Base-by-base conservation (phyloP, 768 basidiomycete species). In the Glaciozyma martinii region DNA sequence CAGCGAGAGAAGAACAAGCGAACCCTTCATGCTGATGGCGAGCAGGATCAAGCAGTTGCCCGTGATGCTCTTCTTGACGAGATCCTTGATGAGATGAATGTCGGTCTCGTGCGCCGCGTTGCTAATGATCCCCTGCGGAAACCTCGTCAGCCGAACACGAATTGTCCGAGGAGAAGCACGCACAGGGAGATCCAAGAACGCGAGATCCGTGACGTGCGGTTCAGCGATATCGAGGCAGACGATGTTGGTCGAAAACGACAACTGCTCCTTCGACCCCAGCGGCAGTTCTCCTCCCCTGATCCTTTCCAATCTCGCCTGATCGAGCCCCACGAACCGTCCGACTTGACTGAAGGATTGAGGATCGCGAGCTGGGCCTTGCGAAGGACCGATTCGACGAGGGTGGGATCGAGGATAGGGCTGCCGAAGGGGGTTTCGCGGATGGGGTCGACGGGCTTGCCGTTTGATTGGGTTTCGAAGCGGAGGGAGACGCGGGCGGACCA, bases 11-110 rank as follows among this genome's bases (percentile, higher is more conserved):
- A 53, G 15, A 30, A 23, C 16, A 10, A 12, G 15, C 74, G 25
- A 64, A 85, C 85, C 85, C 56, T 77, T 82, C 80, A 85, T 84
- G 0, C 87, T 84, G 60, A 87, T 81, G 0, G 84, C 82, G 1
- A 86, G 80, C 1, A 88, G 78, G 60, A 88, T 84, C 18, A 88
- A 72, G 0, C 83, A 82, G 55, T 85, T 84, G 10, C 75, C 65
- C 7, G 47, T 58, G 66, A 86, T 83, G 58, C 83, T 78, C 3
- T 73, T 70, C 43, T 78, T 79, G 0, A 82, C 83, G 8, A 87
- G 75, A 27, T 78, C 60, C 42, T 76, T 75, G 27, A 88, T 81
- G 30, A 74, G 66, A 18, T 57, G 42, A 53, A 84, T 73, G 0
- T 78, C 74, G 29, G 78, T 74, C 27, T 82, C 78, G 0, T 79